Percentiles rank a stretch among this genome's conserved stretches.
These are phyloP conservation scores for Alternaria conjuncta DNA, from an alignment of 2,329 filamentous ascomycete species.

Conservation along the genomic window DNA sequence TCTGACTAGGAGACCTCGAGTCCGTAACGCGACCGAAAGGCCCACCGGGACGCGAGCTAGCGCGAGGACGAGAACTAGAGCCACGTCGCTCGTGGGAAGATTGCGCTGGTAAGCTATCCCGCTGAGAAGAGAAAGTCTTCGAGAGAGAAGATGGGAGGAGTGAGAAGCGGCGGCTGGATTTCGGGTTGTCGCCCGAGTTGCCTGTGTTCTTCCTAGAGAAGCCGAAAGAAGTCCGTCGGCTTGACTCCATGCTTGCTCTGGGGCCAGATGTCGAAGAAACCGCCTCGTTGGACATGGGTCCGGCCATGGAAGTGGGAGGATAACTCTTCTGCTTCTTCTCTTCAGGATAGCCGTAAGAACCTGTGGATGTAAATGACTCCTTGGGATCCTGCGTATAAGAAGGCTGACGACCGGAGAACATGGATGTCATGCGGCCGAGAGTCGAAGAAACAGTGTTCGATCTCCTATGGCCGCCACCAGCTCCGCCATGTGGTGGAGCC, in stretches of 20 bases:
- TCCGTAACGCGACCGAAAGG: constrained; percentile 52
- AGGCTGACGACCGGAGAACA: constrained; percentile 68
- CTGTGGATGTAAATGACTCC: constrained; percentile 50
- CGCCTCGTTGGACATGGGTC: constrained; percentile 67
- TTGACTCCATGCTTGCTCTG: constrained; percentile 57
- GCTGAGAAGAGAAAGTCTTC: constrained; percentile 51
- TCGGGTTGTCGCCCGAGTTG: constrained; percentile 39
- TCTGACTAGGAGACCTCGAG: constrained; percentile 54
- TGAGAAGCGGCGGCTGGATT: constrained; percentile 57
- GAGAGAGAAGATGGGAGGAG: constrained; percentile 59
- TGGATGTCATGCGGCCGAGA: constrained; percentile 79
- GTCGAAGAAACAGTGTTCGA: constrained; percentile 71
- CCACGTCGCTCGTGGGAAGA: constrained; percentile 43
- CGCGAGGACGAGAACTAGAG: constrained; percentile 38
- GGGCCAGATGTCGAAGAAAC: constrained; percentile 28
- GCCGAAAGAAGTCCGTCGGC: constrained; percentile 57
- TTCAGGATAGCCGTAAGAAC: constrained; percentile 48
- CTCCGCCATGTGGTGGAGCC: constrained; percentile 24
- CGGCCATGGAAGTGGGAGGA: constrained; percentile 90
- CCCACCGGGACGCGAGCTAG: constrained; percentile 44
- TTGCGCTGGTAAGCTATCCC: constrained; percentile 42
- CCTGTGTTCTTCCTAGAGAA: constrained; percentile 57
- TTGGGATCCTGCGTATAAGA: constrained; percentile 39
- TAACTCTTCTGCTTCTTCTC: constrained; percentile 73
- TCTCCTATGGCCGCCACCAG: constrained; percentile 67